Evolutionary conservation across 2,329 filamentous ascomycete species (phyloP).

Genomic region (Neophaeococcomyces aloes): DNA sequence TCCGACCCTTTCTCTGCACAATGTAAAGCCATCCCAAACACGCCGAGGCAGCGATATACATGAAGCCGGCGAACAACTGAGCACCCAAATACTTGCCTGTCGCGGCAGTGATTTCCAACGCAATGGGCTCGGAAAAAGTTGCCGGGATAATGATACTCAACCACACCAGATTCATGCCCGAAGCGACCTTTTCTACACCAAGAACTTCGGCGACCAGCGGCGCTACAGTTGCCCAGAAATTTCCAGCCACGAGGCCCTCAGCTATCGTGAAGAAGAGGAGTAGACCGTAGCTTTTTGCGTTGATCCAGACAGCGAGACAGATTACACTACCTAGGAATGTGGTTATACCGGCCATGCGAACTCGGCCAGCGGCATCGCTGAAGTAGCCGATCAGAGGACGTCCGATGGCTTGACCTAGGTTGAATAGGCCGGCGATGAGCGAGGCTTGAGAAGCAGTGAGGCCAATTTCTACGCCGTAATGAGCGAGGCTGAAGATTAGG

Average conservation of each 20-base stretch:
- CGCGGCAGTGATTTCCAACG: constrained; percentile 39
- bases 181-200: constrained; percentile 47
- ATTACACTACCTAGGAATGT: constrained; percentile 31
- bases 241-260: constrained; percentile 35
- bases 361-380: constrained; percentile 35
- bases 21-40: constrained; percentile 25
- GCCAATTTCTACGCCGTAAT: constrained; percentile 36
- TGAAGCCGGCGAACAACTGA: constrained; percentile 49
- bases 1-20: too few species aligned
- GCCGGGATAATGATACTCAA: constrained; percentile 45
- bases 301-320: constrained; percentile 38
- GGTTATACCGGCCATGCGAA: constrained; percentile 31
- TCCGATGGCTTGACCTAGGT: constrained; percentile 38
- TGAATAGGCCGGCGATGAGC: constrained; percentile 34
- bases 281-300: constrained; percentile 33
- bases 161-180: constrained; percentile 50
- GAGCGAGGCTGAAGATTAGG: constrained; percentile 36
- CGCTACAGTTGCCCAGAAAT: constrained; percentile 31
- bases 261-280: constrained; percentile 35
- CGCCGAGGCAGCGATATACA: constrained; percentile 48
- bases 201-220: constrained; percentile 53
- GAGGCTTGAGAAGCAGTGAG: constrained; percentile 30
- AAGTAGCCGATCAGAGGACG: constrained; percentile 36
- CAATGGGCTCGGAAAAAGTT: constrained; percentile 45
- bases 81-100: constrained; percentile 29